Conservation (phyloP, 495 filamentous ascomycete genomes). For the Niebla homalea region DNA sequence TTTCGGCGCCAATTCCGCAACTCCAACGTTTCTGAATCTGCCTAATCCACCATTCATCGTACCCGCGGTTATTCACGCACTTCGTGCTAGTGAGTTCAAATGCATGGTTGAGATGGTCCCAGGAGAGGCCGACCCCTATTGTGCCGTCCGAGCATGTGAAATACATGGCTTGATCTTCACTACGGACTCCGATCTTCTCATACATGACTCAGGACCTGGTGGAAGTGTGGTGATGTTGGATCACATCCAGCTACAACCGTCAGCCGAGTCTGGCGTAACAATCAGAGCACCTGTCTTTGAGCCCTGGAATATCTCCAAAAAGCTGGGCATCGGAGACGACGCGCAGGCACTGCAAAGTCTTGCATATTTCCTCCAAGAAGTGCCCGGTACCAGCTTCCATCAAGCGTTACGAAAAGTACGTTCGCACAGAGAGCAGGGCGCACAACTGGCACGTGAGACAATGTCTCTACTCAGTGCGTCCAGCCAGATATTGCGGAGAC, state of each 20-base stretch:
- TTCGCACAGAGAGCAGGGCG: not conserved
- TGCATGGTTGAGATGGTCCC: slow-evolving; percentile 42
- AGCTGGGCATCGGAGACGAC: slow-evolving; percentile 22
- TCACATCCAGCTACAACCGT: slow-evolving; percentile 19
- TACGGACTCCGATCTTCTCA: slow-evolving; percentile 61
- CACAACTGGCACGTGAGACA: not conserved
- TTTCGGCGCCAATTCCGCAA: not conserved
- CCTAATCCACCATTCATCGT: slow-evolving; percentile 54
- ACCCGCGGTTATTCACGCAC: slow-evolving; percentile 50
- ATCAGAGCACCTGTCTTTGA: slow-evolving; percentile 28
- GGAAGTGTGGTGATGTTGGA: slow-evolving; percentile 48
- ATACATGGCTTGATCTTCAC: slow-evolving; percentile 44
- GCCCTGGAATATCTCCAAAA: slow-evolving; percentile 23
- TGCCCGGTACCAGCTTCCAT: slow-evolving; percentile 16
- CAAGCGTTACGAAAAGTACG: not conserved
- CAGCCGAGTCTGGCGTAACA: not conserved
- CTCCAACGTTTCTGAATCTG: slow-evolving; percentile 17
- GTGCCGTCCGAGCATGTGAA: slow-evolving; percentile 40
- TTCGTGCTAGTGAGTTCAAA: slow-evolving; percentile 35
- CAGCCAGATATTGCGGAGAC: slow-evolving; percentile 13
- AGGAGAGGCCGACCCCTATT: slow-evolving; percentile 60
- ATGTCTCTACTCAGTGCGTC: not conserved
- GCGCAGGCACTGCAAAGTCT: slow-evolving; percentile 19
- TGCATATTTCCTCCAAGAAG: slow-evolving; percentile 23
- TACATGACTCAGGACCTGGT: slow-evolving; percentile 46